phyloP scores from a whole-genome alignment of 2,329 filamentous ascomycete genomes.

The Colletotrichum incanum region DNA sequence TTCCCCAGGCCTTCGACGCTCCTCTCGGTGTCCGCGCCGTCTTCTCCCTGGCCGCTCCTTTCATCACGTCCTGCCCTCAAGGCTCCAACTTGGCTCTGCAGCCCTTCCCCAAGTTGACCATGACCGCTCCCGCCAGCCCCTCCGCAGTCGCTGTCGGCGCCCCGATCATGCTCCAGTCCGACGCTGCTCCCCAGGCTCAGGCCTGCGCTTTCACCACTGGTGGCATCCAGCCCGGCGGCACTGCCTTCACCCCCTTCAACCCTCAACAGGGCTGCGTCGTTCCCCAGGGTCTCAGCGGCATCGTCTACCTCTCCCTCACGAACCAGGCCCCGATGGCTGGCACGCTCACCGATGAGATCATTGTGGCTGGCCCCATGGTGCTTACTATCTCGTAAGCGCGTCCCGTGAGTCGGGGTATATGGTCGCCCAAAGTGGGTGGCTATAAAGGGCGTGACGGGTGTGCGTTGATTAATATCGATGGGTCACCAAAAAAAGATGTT shows the following conservation, averaged over 20 bases:
- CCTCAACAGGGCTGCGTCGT: conserved; percentile 71
- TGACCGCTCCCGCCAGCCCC: conserved; percentile 65
- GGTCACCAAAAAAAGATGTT: conserved; percentile 10
- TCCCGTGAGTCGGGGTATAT: conserved; percentile 7
- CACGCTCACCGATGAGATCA: conserved; percentile 73
- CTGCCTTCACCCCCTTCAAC: conserved; percentile 72
- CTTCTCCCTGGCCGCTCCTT: conserved; percentile 81
- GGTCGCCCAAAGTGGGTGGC: conserved; percentile 7
- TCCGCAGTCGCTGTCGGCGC: conserved; percentile 57
- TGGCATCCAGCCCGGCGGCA: conserved; percentile 68
- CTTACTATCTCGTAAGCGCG: conserved; percentile 64
- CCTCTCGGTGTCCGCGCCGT: conserved; percentile 78
- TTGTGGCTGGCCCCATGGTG: conserved; percentile 76
- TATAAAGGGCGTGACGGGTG: conserved; percentile 30
- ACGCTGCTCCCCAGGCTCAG: conserved; percentile 65
- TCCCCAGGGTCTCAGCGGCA: conserved; percentile 73
- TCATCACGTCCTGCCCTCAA: conserved; percentile 79
- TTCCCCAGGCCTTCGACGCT: conserved; percentile 80
- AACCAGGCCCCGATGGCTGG: conserved; percentile 66
- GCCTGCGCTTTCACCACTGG: conserved; percentile 80
- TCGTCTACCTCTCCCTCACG: conserved; percentile 79
- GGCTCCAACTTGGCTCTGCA: conserved; percentile 76
- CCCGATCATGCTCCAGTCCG: conserved; percentile 64
- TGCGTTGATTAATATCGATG: conserved; percentile 40
- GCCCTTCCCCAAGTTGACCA: conserved; percentile 71